Conservation (phyloP, 2,329 filamentous ascomycete species). For the Clonostachys chloroleuca region DNA sequence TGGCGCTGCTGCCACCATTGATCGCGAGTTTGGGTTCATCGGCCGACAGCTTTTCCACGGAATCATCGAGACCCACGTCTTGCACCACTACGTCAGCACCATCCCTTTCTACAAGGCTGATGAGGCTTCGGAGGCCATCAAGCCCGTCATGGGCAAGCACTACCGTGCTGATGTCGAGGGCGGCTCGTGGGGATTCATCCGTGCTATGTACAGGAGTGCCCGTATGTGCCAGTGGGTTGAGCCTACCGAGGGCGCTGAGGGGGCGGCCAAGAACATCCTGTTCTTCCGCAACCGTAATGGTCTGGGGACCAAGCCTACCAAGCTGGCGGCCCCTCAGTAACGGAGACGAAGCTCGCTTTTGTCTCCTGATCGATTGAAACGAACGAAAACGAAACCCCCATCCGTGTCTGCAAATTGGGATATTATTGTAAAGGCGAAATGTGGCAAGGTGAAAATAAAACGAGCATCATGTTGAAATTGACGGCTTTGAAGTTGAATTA, state of each 20-base stretch:
- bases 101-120: slow-evolving; percentile 98
- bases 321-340: no score
- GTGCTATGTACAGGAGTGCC: slow-evolving; percentile 73
- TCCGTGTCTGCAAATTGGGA: no score
- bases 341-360: no score
- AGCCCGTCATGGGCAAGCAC: slow-evolving; percentile 90
- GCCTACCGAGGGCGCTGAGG: slow-evolving; percentile 75
- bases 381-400: no score
- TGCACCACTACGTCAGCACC: slow-evolving; percentile 94
- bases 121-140: slow-evolving; percentile 91
- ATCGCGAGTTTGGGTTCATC: slow-evolving; percentile 95
- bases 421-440: no score
- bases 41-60: slow-evolving; percentile 88
- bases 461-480: no score
- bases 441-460: no score
- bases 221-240: slow-evolving; percentile 97
- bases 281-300: slow-evolving; percentile 97
- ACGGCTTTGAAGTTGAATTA: no score
- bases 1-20: slow-evolving; percentile 91
- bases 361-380: no score
- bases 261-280: slow-evolving; percentile 76
- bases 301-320: slow-evolving; percentile 44
- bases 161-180: slow-evolving; percentile 80
- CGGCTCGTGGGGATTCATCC: slow-evolving; percentile 79
- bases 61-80: slow-evolving; percentile 95